phyloP scores from a whole-genome alignment of 805 yeast genomes.

The Nakazawaea wyomingensis region DNA sequence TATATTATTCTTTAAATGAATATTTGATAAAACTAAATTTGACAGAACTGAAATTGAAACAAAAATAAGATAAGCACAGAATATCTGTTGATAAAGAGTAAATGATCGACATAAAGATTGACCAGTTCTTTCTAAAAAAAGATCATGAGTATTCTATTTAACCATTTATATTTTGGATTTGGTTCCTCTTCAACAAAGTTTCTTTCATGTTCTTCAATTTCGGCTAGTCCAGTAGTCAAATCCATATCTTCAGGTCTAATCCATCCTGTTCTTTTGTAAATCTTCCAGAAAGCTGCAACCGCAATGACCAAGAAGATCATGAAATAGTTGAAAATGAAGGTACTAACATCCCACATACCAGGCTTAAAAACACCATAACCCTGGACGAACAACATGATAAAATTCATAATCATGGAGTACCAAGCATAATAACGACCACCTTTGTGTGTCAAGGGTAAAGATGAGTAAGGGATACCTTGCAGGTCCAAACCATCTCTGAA shows the following conservation, averaged over 20 bases:
- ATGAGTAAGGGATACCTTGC: constrained; percentile 42
- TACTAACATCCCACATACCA: constrained; percentile 30
- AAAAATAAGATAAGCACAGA: neutral
- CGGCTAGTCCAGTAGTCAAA: constrained; percentile 37
- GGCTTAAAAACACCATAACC: constrained; percentile 40
- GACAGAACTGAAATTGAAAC: neutral
- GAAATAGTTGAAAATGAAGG: constrained; percentile 35
- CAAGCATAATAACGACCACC: constrained; percentile 24
- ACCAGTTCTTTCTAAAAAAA: too few species aligned
- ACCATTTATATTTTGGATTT: constrained; percentile 1
- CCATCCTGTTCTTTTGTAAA: constrained; percentile 31
- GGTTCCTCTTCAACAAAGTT: constrained; percentile 6
- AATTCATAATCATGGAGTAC: constrained; percentile 18
- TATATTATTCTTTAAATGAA: neutral
- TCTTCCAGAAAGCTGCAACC: constrained; percentile 31
- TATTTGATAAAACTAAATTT: neutral
- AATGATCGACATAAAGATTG: neutral
- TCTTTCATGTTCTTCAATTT: constrained; percentile 43
- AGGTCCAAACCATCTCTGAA: constrained; percentile 54
- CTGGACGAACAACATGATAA: constrained; percentile 36
- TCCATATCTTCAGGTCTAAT: constrained; percentile 42
- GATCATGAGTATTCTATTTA: constrained; percentile 1
- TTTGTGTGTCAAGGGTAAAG: constrained; percentile 48
- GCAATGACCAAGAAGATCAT: constrained; percentile 34
- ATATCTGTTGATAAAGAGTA: neutral